A percentile compares a stretch with the other conserved stretches of the same genome.
phyloP scores from a whole-genome alignment of 169 alveolate genomes.

The Eimeria zaria region DNA sequence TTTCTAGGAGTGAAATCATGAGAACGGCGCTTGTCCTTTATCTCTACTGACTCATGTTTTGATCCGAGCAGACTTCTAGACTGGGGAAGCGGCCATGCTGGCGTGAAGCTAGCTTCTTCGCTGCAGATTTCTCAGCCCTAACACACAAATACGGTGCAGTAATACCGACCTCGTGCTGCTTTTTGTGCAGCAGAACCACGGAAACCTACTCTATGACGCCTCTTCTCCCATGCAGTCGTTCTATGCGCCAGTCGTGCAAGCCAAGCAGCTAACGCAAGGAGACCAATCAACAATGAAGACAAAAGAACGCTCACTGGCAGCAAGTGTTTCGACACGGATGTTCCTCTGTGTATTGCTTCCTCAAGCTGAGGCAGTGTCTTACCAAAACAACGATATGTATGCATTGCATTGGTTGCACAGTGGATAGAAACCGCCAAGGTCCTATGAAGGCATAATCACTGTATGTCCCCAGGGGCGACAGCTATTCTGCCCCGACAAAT shows the following conservation, averaged over 20 bases:
- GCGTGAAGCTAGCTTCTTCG: neutral
- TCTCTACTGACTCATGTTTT: too few relatives aligned
- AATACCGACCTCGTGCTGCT: neutral
- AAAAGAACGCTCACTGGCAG: neutral
- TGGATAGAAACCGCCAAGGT: neutral
- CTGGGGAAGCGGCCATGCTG: neutral
- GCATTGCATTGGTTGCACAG: neutral
- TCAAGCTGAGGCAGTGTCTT: neutral
- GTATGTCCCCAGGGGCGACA: neutral
- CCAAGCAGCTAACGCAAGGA: neutral
- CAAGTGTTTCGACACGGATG: neutral
- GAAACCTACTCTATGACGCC: neutral
- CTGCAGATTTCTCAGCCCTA: too few relatives aligned
- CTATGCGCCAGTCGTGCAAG: neutral
- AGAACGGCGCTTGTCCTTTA: too few relatives aligned
- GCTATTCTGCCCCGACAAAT: neutral
- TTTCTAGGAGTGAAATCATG: too few relatives aligned
- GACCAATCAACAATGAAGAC: neutral
- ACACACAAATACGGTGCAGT: neutral
- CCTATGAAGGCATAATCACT: neutral
- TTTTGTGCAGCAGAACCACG: neutral
- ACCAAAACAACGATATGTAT: neutral
- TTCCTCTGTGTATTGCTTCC: neutral
- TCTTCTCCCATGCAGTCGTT: neutral
- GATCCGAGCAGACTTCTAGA: neutral